phyloP scores from a whole-genome alignment of 2,329 filamentous ascomycete species.

The Fusarium humuli region DNA sequence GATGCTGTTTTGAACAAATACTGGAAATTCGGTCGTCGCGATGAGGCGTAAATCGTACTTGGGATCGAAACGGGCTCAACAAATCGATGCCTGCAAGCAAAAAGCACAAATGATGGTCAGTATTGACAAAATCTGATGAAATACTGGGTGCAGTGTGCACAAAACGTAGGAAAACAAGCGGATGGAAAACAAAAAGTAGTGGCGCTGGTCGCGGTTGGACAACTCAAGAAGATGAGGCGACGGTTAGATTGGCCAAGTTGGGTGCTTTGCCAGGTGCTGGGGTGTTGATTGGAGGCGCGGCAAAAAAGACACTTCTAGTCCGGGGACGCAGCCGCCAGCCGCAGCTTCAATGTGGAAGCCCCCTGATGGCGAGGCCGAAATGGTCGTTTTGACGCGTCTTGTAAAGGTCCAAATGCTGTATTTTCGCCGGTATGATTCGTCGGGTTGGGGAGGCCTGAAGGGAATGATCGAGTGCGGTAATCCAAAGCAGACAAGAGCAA shows the following conservation, averaged over 20 bases:
- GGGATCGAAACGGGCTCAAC: slow-evolving; percentile 29
- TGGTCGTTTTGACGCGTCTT: slow-evolving; percentile 14
- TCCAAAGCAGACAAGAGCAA: slow-evolving; percentile 2
- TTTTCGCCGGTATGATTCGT: neutral
- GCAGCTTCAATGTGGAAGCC: slow-evolving; percentile 32
- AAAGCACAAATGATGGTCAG: slow-evolving; percentile 36
- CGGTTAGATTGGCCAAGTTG: slow-evolving; percentile 34
- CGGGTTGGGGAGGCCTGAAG: neutral
- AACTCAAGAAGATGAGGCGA: slow-evolving; percentile 40
- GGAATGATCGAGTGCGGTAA: slow-evolving; percentile 8
- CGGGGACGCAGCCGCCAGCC: slow-evolving; percentile 34
- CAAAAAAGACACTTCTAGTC: slow-evolving; percentile 42
- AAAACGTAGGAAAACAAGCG: slow-evolving; percentile 12
- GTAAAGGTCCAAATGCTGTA: neutral
- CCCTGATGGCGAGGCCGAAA: slow-evolving; percentile 24
- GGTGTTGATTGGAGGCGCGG: slow-evolving; percentile 43
- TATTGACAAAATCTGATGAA: slow-evolving; percentile 27
- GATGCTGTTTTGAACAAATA: slow-evolving; percentile 26
- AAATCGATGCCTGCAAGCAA: slow-evolving; percentile 43
- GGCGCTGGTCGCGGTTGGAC: slow-evolving; percentile 41
- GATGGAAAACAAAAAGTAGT: slow-evolving; percentile 33
- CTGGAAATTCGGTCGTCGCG: slow-evolving; percentile 20
- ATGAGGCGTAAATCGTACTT: slow-evolving; percentile 17
- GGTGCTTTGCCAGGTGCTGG: slow-evolving; percentile 36
- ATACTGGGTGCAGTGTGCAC: slow-evolving; percentile 5